Base-by-base conservation (phyloP, 345 rosid species). In the Balakata baccata region DNA sequence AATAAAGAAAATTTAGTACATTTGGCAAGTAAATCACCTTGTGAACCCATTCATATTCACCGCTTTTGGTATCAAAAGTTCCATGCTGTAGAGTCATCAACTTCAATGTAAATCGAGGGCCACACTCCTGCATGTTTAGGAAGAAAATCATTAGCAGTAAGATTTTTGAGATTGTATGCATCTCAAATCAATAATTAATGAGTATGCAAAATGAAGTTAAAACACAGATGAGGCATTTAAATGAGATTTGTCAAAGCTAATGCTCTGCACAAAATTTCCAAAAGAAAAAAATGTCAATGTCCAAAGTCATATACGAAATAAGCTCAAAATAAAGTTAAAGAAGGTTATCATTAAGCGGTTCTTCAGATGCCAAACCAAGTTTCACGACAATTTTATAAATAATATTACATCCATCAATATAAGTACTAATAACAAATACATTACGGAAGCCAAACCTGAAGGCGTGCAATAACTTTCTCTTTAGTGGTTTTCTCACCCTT, bases 41-140 rank as follows among this genome's bases (percentile, higher is more conserved):
- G 77, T 95, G 97, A 83, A 89, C 99, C 99, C 98, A 91, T 83
- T 92, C 98, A 49, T 81, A 91, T 79, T 95, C 99, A 9, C 94
- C 97, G 0, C 93, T 91, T 84, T 81, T 87, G 22, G 94, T 83
- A 74, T 91, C 96, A 62, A 95, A 95, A 0, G 97, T 92, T 81
- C 98, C 98, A 75, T 95, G 93, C 79, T 92, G 98, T 72, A 95
- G 82, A 58, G 87, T 89, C 67, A 82, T 77, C 69, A 92, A 84
- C 83, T 95, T 95, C 53, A 95, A 81, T 10, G 97, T 91, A 74
- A 92, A 92, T 65, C 89, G 85, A 64, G 99, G 99, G 61, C 98
- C 98, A 45, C 98, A 95, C 68, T 95, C 96, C 98, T 91, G 53
- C 70, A 70, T 43, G 56, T 70, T 75, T n/a, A 34, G 23, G n/a